A percentile compares a stretch with the other conserved stretches of the same genome.
Evolutionary conservation across 257 asterid species (phyloP).

Genomic region (Solanum peruvianum): DNA sequence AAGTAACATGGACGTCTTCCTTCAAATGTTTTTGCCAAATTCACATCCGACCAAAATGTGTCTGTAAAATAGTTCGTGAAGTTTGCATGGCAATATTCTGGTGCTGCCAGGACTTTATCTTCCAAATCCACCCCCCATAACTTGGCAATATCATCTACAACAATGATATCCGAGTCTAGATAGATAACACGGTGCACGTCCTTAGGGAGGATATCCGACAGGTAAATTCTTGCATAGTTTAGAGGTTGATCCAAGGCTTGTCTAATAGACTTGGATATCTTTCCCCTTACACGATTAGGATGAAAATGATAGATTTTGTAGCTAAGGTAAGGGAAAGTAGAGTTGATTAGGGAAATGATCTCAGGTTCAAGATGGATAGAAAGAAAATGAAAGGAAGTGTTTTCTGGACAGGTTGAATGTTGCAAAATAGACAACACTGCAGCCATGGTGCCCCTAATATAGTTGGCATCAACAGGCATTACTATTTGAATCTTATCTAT

Average conservation of each 20-base stretch:
- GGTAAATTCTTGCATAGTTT: constrained; percentile 71
- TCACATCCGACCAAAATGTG: constrained; percentile 44
- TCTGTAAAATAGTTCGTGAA: constrained; percentile 56
- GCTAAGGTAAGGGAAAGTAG: constrained; percentile 67
- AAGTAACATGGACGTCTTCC: constrained; percentile 61
- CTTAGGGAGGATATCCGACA: constrained; percentile 46
- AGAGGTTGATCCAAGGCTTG: constrained; percentile 78
- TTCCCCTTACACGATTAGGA: constrained; percentile 44
- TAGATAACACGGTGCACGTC: constrained; percentile 52
- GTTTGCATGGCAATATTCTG: constrained; percentile 74
- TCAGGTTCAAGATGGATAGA: constrained; percentile 39
- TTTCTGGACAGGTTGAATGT: constrained; percentile 78
- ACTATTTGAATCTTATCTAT: constrained; percentile 36
- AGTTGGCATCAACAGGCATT: constrained; percentile 75
- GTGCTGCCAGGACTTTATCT: constrained; percentile 59
- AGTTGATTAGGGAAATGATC: constrained; percentile 36
- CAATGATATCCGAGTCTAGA: constrained; percentile 61
- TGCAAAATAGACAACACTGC: constrained; percentile 67
- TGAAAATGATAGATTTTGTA: constrained; percentile 53
- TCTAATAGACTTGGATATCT: constrained; percentile 63
- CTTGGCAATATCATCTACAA: constrained; percentile 67
- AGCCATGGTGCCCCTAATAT: constrained; percentile 73
- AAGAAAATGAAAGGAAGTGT: constrained; percentile 58
- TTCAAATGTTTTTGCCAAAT: constrained; percentile 26
- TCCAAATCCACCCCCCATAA: constrained; percentile 58